Evolutionary conservation across 1,284 basidiomycete genomes (phyloP), one percentile per base, ranked within the genome.

Genomic region (Microstroma glucosiphilum): DNA sequence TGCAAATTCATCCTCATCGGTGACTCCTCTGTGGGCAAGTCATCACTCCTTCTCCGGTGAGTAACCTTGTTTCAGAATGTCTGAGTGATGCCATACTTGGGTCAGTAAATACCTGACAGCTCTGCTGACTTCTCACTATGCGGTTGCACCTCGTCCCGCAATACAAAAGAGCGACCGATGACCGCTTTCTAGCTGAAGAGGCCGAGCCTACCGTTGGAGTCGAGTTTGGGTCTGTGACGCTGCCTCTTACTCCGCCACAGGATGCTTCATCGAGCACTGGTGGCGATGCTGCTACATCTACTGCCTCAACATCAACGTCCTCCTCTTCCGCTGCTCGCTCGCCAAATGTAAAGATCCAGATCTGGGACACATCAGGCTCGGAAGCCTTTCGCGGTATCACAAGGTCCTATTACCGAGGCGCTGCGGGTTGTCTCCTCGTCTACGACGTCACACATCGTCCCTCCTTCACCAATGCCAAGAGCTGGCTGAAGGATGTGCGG

Each of bases 351-450:
- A 77, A 77, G 57, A 68, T 75, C 2, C 75, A 78, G 56, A 70
- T 77, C 2, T 78, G 76, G 76, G 76, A 78, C 56, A 78, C 76
- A 13, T 74, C 75, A 0, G 76, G 76, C 0, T 66, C 64, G 43
- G 76, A 78, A 48, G 65, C 67, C 6, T 78, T 78, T 55, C 64
- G 71, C 25, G 67, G 67, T 30, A 77, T 78, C 59, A 78, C 76
- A 0, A 51, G 74, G 11, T 71, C 69, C 6, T 78, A 78, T 58
- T 78, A 76, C 59, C 64, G 76, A 37, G 76, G 76, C 7, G 74
- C 76, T 12, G 75, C 75, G 0, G 76, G 76, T 1, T 75, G 74
- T 15, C 57, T 78, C 37, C 43, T 78, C n/a, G 76, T 78, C 6
- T 78, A 75, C 60, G 69, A 72, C 56, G 58, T 78, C 6, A 72